A percentile compares a stretch with the other conserved stretches of the same genome.
phyloP scores from a whole-genome alignment of 2,329 filamentous ascomycete species.

The Colletotrichum kahawae region DNA sequence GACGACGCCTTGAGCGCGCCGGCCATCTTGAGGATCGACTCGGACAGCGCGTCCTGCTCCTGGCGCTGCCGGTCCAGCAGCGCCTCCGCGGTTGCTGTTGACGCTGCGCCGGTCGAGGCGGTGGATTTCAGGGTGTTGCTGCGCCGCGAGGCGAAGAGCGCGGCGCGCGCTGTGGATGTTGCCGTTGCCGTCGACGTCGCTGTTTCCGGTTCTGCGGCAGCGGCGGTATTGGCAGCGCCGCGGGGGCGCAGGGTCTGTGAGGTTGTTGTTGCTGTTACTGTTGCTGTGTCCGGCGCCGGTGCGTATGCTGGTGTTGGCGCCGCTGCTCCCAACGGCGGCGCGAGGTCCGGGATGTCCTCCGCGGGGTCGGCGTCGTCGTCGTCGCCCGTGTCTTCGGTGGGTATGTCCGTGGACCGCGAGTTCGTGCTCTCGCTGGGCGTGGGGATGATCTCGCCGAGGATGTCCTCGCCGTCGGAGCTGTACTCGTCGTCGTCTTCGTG shows the following conservation, averaged over 20 bases:
- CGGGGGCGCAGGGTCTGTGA: conserved; percentile 36
- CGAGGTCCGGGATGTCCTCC: not conserved
- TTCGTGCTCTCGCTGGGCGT: conserved; percentile 60
- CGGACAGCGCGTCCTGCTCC: conserved; percentile 84
- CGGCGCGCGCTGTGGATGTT: conserved; percentile 43
- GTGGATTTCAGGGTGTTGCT: conserved; percentile 26
- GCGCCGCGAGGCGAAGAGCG: conserved; percentile 48
- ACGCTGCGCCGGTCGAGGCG: conserved; percentile 36
- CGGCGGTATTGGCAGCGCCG: conserved; percentile 23
- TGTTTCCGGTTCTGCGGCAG: conserved; percentile 13
- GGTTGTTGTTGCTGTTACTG: not conserved
- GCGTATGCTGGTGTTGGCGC: not conserved
- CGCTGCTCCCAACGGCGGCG: not conserved
- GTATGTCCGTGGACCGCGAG: conserved; percentile 29
- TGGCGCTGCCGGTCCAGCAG: conserved; percentile 77
- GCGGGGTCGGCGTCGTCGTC: conserved; percentile 7
- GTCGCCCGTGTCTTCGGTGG: conserved; percentile 25
- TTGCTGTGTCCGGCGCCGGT: not conserved
- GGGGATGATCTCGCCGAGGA: conserved; percentile 58
- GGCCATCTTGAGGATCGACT: conserved; percentile 82
- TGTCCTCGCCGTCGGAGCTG: conserved; percentile 61
- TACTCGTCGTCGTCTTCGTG: conserved; percentile 45
- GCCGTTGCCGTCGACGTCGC: conserved; percentile 37
- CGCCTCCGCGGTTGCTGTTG: conserved; percentile 67
- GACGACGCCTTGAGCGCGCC: conserved; percentile 78